Percentiles rank a stretch among this genome's conserved stretches.
These are phyloP conservation scores for Colletotrichum limetticola DNA, from an alignment of 2,329 filamentous ascomycete genomes.

Conservation along the genomic window DNA sequence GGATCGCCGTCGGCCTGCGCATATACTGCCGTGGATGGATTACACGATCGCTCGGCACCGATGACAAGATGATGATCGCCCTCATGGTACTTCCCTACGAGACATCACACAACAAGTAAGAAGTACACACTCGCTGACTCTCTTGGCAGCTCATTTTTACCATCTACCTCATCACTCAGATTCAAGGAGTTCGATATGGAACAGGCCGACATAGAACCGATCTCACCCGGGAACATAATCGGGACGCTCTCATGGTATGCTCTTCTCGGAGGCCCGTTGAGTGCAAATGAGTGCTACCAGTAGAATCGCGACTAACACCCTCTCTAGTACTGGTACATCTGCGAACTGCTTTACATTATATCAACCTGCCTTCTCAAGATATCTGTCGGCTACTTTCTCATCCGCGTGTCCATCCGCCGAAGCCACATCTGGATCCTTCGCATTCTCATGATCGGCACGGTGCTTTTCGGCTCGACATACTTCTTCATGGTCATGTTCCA, in stretches of 20 bases:
- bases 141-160: slow-evolving; percentile 37
- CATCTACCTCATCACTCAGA: slow-evolving; percentile 38
- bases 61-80: slow-evolving; percentile 47
- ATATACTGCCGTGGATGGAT: slow-evolving; percentile 46
- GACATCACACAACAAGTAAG: background rate
- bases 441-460: slow-evolving; percentile 46
- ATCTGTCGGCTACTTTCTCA: slow-evolving; percentile 54
- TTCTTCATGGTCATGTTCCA: slow-evolving; percentile 55
- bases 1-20: slow-evolving; percentile 43
- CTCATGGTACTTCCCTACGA: slow-evolving; percentile 42
- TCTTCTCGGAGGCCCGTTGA: background rate
- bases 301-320: background rate
- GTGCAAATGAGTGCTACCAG: background rate
- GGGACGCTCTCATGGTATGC: slow-evolving; percentile 45
- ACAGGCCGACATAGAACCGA: slow-evolving; percentile 40
- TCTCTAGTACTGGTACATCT: slow-evolving; percentile 51
- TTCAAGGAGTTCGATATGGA: slow-evolving; percentile 42
- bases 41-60: slow-evolving; percentile 44
- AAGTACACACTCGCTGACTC: slow-evolving; percentile 14
- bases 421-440: slow-evolving; percentile 48
- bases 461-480: slow-evolving; percentile 50
- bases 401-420: slow-evolving; percentile 51
- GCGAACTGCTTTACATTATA: slow-evolving; percentile 53
- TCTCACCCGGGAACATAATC: slow-evolving; percentile 35
- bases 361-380: slow-evolving; percentile 47